phyloP scores from a whole-genome alignment of 495 filamentous ascomycete genomes.

The Aspergillus nidulans region DNA sequence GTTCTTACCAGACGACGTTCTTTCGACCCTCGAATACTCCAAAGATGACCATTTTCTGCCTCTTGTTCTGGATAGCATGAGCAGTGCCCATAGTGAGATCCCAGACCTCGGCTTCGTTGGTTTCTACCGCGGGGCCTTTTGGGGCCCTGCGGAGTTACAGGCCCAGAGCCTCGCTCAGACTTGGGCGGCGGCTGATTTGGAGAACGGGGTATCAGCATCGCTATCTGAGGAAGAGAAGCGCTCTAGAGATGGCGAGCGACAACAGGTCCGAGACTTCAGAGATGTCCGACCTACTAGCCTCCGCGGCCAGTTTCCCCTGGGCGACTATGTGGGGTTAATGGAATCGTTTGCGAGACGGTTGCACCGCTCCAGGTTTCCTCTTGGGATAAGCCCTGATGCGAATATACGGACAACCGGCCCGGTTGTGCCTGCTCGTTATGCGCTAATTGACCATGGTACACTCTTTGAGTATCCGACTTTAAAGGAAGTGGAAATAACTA shows the following conservation, averaged over 20 bases:
- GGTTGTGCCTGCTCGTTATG: constrained; percentile 36
- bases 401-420: constrained; percentile 21
- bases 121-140: constrained; percentile 82
- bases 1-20: constrained; percentile 55
- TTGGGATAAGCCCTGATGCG: background rate
- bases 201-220: background rate
- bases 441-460: background rate
- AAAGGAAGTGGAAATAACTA: constrained; percentile 9
- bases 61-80: constrained; percentile 62
- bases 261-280: constrained; percentile 24
- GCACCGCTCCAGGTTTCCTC: constrained; percentile 23
- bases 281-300: constrained; percentile 25
- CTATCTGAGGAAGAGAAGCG: constrained; percentile 10
- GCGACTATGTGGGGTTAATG: constrained; percentile 75
- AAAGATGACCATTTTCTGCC: constrained; percentile 56
- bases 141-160: constrained; percentile 86
- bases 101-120: constrained; percentile 75
- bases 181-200: constrained; percentile 25
- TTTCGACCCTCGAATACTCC: constrained; percentile 52
- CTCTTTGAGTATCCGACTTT: background rate
- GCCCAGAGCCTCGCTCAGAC: constrained; percentile 56
- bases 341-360: constrained; percentile 60
- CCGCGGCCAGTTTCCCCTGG: constrained; percentile 71
- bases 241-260: constrained; percentile 20
- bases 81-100: constrained; percentile 54